A percentile compares a stretch with the other conserved stretches of the same genome.
Conservation (phyloP, 441 rosid species). For the Gossypium aridum region DNA sequence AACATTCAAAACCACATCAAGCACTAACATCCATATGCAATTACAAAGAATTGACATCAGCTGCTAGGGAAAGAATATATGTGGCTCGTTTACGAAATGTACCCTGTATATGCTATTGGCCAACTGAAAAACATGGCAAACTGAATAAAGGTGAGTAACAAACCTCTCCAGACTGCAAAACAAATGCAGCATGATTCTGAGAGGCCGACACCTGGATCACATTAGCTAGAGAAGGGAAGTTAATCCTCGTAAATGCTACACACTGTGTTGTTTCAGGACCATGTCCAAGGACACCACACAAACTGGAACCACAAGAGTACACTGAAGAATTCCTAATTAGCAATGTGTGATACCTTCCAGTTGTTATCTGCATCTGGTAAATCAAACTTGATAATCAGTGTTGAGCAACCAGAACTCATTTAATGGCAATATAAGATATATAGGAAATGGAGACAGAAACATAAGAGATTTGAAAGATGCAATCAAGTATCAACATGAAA, state of each 20-base stretch:
- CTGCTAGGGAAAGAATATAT: background rate
- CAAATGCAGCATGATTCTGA: constrained; percentile 84
- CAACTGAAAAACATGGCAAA: background rate
- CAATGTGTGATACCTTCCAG: constrained; percentile 88
- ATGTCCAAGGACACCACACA: constrained; percentile 89
- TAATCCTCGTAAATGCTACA: constrained; percentile 63
- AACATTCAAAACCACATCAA: background rate
- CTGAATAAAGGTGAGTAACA: constrained; percentile 15
- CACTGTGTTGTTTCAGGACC: constrained; percentile 91
- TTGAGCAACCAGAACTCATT: constrained; percentile 6
- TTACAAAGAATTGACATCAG: background rate
- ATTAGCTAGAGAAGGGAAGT: constrained; percentile 48
- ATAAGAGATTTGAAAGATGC: background rate
- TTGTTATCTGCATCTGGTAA: constrained; percentile 89
- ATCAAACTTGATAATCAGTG: constrained; percentile 16
- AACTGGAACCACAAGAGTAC: constrained; percentile 86
- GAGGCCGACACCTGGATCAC: constrained; percentile 90
- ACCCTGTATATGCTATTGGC: background rate
- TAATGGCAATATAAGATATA: background rate
- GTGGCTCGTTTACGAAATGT: background rate
- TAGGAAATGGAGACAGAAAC: background rate
- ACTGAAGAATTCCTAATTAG: constrained; percentile 77
- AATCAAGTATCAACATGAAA: background rate
- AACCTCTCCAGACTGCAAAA: constrained; percentile 90
- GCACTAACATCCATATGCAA: background rate